phyloP scores from a whole-genome alignment of 129 eudicot species.

The Centrapalus pauciflorus region DNA sequence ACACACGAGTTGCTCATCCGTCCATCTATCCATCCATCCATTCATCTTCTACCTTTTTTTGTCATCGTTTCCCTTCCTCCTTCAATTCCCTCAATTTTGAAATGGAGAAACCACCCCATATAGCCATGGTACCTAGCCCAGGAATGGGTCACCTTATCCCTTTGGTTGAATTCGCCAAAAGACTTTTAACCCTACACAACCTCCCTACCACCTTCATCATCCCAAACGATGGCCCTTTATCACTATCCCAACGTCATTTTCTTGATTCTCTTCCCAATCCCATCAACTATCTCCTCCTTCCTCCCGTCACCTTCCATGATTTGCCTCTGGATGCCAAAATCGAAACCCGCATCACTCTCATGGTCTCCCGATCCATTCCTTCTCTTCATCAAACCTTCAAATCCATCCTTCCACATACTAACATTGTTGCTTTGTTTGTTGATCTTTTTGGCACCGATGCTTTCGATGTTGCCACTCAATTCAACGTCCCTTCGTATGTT shows the following conservation, averaged over 20 bases:
- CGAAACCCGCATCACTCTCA: conserved; percentile 42
- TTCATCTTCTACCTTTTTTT: too few relatives aligned
- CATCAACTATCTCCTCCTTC: conserved; percentile 35
- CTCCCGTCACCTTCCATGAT: conserved; percentile 43
- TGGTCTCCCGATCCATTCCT: conserved; percentile 36
- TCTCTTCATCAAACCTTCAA: conserved; percentile 26
- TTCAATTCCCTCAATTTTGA: neutral
- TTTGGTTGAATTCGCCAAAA: conserved; percentile 45
- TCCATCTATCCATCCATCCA: too few relatives aligned
- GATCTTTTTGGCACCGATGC: conserved; percentile 52
- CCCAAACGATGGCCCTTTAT: conserved; percentile 46
- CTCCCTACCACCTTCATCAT: conserved; percentile 43
- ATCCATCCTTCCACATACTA: conserved; percentile 8
- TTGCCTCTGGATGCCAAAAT: conserved; percentile 23
- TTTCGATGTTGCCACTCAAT: conserved; percentile 48
- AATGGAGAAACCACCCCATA: conserved; percentile 38
- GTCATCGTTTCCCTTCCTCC: too few relatives aligned
- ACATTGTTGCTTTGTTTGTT: conserved; percentile 33
- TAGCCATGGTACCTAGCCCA: conserved; percentile 53
- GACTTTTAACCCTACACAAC: conserved; percentile 20
- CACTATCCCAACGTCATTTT: conserved; percentile 29
- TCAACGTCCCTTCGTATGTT: conserved; percentile 32
- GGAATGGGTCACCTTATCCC: conserved; percentile 83
- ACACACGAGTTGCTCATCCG: too few relatives aligned
- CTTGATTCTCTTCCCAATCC: conserved; percentile 43